A percentile compares a stretch with the other conserved stretches of the same genome.
These are phyloP conservation scores for Flammula alnicola DNA, from an alignment of 1,284 basidiomycete genomes.

Conservation along the genomic window DNA sequence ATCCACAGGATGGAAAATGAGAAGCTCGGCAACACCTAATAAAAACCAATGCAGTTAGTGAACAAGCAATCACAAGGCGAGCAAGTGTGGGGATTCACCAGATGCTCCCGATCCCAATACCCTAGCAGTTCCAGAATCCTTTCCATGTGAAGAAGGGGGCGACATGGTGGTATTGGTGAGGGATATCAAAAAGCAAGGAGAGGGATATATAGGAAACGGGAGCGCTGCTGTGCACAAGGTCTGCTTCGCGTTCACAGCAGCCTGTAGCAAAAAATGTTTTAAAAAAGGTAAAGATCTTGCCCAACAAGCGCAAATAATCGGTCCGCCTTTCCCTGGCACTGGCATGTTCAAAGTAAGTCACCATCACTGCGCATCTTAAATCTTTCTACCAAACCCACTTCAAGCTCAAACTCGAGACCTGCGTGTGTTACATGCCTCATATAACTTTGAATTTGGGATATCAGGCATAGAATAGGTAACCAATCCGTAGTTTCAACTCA, in stretches of 20 bases:
- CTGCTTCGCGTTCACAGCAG: neutral
- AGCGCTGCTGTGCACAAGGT: neutral
- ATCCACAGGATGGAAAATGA: constrained; percentile 92
- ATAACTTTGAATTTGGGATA: neutral
- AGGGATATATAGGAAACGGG: constrained; percentile 1
- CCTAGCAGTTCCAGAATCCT: constrained; percentile 90
- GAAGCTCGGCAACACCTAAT: constrained; percentile 90
- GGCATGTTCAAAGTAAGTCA: neutral
- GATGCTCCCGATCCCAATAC: constrained; percentile 92
- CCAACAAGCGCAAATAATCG: neutral
- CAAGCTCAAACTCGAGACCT: neutral
- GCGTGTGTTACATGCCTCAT: neutral
- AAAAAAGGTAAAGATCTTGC: constrained; percentile 2
- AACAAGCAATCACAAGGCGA: neutral
- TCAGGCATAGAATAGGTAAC: neutral
- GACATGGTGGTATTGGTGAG: constrained; percentile 50
- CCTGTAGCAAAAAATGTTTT: neutral
- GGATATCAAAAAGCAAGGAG: constrained; percentile 5
- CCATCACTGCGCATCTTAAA: too few species aligned
- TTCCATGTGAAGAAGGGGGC: constrained; percentile 67
- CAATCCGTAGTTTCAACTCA: too few species aligned
- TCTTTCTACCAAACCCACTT: neutral
- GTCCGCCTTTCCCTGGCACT: neutral
- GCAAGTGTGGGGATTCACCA: constrained; percentile 51
- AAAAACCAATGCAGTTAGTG: constrained; percentile 10